These are phyloP conservation scores for Mycena sp. DNA, from an alignment of 1,284 basidiomycete genomes.

Conservation along the genomic window DNA sequence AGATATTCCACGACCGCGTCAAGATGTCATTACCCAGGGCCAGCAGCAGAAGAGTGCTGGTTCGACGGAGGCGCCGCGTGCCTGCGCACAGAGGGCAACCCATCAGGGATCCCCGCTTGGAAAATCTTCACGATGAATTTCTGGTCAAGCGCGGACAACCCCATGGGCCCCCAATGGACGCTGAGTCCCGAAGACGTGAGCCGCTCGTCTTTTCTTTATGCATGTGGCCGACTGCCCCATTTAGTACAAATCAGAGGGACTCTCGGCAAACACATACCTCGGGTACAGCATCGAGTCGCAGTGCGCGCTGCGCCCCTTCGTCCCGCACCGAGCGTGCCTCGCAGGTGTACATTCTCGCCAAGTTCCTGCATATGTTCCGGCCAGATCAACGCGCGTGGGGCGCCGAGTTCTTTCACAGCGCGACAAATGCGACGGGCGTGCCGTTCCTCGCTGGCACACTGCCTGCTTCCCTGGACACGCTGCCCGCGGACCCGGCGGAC, in stretches of 20 bases:
- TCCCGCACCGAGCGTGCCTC: background rate
- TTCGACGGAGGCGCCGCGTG: slow-evolving; percentile 13
- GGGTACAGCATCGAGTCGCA: slow-evolving; percentile 48
- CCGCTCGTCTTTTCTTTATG: background rate
- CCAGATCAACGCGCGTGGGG: slow-evolving; percentile 23
- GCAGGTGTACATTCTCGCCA: slow-evolving; percentile 18
- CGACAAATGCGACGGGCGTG: background rate
- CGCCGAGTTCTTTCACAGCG: slow-evolving; percentile 15
- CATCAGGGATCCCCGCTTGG: slow-evolving; percentile 45
- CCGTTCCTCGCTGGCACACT: slow-evolving; percentile 3
- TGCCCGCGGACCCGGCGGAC: background rate
- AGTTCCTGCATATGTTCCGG: slow-evolving; percentile 3
- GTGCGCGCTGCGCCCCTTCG: slow-evolving; percentile 38
- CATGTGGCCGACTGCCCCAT: slow-evolving; percentile 20
- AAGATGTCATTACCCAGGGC: background rate
- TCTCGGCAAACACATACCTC: slow-evolving; percentile 39
- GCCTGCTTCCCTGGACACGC: background rate
- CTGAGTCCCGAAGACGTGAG: slow-evolving; percentile 45
- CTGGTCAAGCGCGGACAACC: slow-evolving; percentile 40
- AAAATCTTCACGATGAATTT: slow-evolving; percentile 46
- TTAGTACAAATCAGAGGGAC: slow-evolving; percentile 37
- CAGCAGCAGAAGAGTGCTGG: slow-evolving; percentile 21
- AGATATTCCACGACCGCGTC: slow-evolving; percentile 5
- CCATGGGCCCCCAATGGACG: slow-evolving; percentile 46
- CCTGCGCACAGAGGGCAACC: slow-evolving; percentile 17